Base-by-base conservation (phyloP, 805 yeast genomes). In the Hanseniaspora nectarophila region DNA sequence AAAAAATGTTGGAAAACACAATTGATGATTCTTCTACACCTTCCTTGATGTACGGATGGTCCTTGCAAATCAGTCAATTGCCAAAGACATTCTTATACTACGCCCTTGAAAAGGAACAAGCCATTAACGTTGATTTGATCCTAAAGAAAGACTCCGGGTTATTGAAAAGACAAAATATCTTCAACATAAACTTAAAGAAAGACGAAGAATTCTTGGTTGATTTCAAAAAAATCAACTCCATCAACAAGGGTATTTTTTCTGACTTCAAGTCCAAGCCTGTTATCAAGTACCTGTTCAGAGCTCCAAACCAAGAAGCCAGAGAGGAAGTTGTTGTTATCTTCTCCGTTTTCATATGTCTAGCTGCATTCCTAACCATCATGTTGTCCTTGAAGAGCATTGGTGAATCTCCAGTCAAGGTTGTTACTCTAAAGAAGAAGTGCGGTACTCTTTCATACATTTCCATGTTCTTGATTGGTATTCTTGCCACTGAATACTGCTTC, bases 261-360 rank as follows among this genome's bases (percentile, higher is more conserved):
- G 46, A 40, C 29, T 49, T 49, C 37, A 49, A 49, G n/a, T 33
- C 31, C 20, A 49, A 49, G n/a, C 34, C 44, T 16, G 28, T 49
- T 7, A 82, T 86, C 57, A 65, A 64, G 56, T 87, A 85, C 64
- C 62, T 67, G 34, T 87, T 86, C 69, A 72, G 71, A 52, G 63
- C 66, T 4, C 75, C 74, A n/a, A 77, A 80, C 20, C 65, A 65
- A 32, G 76, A 80, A 33, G 79, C 77, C 12, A 68, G 75, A 52
- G 66, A 77, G 8, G 55, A 71, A 2, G 56, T 83, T 23, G 81
- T 89, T 2, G 56, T 72, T 9, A 57, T 72, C 0, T 81, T 83
- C 59, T 70, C 73, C 18, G 56, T 69, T 13, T 70, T 62, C 0
- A 66, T 77, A 49, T 63, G 75, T 20, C 54, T 71, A 1, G 70